phyloP scores from a whole-genome alignment of 1,284 basidiomycete genomes.

The Heterobasidion irregulare region DNA sequence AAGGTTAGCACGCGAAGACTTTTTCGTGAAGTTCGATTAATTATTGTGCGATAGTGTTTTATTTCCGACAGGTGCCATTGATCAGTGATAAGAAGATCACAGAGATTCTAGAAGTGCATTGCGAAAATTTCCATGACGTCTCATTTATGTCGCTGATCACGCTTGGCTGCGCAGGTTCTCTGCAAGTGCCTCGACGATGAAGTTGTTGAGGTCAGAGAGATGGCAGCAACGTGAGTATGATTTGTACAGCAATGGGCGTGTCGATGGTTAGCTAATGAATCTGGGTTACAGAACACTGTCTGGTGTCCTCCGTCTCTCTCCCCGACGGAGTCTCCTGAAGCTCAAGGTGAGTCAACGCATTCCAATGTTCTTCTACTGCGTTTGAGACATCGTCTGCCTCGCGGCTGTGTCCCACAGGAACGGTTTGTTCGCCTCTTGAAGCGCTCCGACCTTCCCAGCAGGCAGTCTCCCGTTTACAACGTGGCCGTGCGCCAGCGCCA shows the following conservation, averaged over 20 bases:
- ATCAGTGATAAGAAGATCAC: conserved; percentile 56
- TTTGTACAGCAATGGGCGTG: too few relatives aligned
- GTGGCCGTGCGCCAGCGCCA: conserved; percentile 64
- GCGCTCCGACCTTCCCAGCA: conserved; percentile 47
- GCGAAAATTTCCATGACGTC: background rate
- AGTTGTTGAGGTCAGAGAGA: conserved; percentile 67
- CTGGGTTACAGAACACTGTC: conserved; percentile 53
- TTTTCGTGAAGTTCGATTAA: background rate
- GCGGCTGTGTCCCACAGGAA: conserved; percentile 28
- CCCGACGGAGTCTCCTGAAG: conserved; percentile 63
- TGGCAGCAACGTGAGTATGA: conserved; percentile 49
- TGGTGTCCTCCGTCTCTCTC: conserved; percentile 75
- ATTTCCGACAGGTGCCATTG: conserved; percentile 63
- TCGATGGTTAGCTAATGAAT: background rate
- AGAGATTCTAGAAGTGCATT: conserved; percentile 54
- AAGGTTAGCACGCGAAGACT: conserved; percentile 32
- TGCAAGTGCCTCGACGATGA: conserved; percentile 69
- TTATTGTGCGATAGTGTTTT: conserved; percentile 42
- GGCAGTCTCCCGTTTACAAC: conserved; percentile 51
- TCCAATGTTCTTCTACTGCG: background rate
- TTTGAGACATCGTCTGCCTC: too few relatives aligned
- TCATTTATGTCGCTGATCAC: conserved; percentile 4
- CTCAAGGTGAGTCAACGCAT: conserved; percentile 40
- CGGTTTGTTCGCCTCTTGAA: conserved; percentile 63
- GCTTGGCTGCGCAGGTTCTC: conserved; percentile 37